Conservation (phyloP, 1,284 basidiomycete genomes). For the Ustilago bromivora region DNA sequence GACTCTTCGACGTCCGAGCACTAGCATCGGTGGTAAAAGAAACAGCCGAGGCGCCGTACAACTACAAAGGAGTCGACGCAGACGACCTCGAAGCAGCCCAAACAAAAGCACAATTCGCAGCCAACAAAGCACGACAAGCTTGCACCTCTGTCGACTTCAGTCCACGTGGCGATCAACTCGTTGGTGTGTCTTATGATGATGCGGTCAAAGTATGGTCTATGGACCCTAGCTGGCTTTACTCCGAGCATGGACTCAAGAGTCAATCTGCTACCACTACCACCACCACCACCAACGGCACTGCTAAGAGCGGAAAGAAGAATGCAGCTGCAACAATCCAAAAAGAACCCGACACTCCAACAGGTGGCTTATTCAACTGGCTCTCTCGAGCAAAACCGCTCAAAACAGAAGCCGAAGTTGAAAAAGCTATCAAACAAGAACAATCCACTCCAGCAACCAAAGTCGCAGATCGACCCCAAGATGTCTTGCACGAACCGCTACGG, state of each 20-base stretch:
- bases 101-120: constrained; percentile 49
- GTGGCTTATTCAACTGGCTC: constrained; percentile 32
- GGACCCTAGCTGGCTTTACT: constrained; percentile 39
- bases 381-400: constrained; percentile 29
- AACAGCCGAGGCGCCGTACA: constrained; percentile 50
- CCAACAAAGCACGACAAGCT: constrained; percentile 51
- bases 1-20: constrained; percentile 65
- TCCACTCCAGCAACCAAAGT: not conserved
- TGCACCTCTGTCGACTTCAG: constrained; percentile 66
- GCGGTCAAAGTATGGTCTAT: constrained; percentile 56
- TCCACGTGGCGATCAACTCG: constrained; percentile 60
- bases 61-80: constrained; percentile 52
- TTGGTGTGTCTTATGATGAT: constrained; percentile 65
- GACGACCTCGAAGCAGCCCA: constrained; percentile 46
- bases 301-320: constrained; percentile 10
- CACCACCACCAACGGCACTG: constrained; percentile 12
- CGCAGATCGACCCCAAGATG: constrained; percentile 38
- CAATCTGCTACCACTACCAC: not conserved
- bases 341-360: constrained; percentile 4
- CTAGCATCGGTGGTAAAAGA: constrained; percentile 40
- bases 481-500: constrained; percentile 36
- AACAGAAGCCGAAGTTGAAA: constrained; percentile 26
- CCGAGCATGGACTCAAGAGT: constrained; percentile 28
- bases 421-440: constrained; percentile 33
- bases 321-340: constrained; percentile 24